A percentile compares a stretch with the other conserved stretches of the same genome.
Evolutionary conservation across 345 rosid species (phyloP).

Genomic region (Lenwebbia sp.): DNA sequence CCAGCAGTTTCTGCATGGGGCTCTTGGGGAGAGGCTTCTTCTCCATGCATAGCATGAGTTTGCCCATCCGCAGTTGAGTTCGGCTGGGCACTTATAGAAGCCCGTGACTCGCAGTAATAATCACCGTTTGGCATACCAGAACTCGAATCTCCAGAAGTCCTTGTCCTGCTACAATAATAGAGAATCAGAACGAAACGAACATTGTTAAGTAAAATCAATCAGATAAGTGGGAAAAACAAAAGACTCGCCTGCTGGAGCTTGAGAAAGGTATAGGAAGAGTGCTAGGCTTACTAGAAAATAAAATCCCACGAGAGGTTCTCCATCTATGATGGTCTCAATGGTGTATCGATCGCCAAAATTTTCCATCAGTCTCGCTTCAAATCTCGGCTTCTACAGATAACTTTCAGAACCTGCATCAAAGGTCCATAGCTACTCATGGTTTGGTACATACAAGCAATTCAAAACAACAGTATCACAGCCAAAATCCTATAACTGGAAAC

Average conservation of each 20-base stretch:
- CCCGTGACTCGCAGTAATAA: constrained; percentile 18
- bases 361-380: constrained; percentile 68
- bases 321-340: constrained; percentile 71
- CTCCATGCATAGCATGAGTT: constrained; percentile 10
- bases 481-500: background rate
- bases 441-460: background rate
- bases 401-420: constrained; percentile 35
- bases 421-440: background rate
- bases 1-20: constrained; percentile 4
- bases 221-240: background rate
- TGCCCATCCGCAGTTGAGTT: constrained; percentile 18
- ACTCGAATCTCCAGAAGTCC: constrained; percentile 18
- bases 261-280: constrained; percentile 10
- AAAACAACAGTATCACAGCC: background rate
- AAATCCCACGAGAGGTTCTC: constrained; percentile 72
- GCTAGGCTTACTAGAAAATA: constrained; percentile 54
- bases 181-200: background rate
- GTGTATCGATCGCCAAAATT: constrained; percentile 57
- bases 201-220: background rate
- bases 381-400: constrained; percentile 33
- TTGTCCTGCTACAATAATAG: constrained; percentile 24
- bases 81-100: constrained; percentile 4
- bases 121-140: constrained; percentile 24
- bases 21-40: constrained; percentile 16
- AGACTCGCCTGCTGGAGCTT: background rate